Evolutionary conservation across 192 early-diverging fungal genomes (phyloP).

Genomic region (Backusella liffmaniae): DNA sequence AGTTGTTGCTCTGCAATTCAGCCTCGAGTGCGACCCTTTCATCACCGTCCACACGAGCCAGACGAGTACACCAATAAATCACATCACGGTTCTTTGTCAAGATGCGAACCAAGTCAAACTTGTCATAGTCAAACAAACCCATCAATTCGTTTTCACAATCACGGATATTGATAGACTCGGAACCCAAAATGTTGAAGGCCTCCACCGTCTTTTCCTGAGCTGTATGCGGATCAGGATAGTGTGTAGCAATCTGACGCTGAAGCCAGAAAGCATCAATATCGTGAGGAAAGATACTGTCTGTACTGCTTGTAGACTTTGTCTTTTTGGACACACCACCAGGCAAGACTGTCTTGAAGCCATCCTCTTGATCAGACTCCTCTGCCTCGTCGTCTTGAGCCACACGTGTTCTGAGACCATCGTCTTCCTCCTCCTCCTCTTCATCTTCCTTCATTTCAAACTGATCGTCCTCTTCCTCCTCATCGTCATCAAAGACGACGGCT

Average conservation of each 20-base stretch:
- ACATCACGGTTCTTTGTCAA: slow-evolving; percentile 85
- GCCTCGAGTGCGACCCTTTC: slow-evolving; percentile 54
- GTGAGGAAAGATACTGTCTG: slow-evolving; percentile 59
- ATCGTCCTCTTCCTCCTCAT: slow-evolving; percentile 76
- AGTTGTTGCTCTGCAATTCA: slow-evolving; percentile 70
- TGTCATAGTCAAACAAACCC: slow-evolving; percentile 93
- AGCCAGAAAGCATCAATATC: slow-evolving; percentile 98
- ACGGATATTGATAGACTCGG: slow-evolving; percentile 60
- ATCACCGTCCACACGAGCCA: slow-evolving; percentile 71
- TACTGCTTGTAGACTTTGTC: slow-evolving; percentile 18
- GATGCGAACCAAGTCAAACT: slow-evolving; percentile 93
- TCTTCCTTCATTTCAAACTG: slow-evolving; percentile 57
- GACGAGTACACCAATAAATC: slow-evolving; percentile 88
- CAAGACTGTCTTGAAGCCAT: slow-evolving; percentile 50
- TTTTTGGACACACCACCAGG: slow-evolving; percentile 32
- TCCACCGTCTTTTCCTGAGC: slow-evolving; percentile 87
- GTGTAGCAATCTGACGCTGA: slow-evolving; percentile 80
- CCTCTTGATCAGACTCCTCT: slow-evolving; percentile 57
- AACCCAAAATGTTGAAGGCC: slow-evolving; percentile 72
- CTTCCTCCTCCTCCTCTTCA: slow-evolving; percentile 56
- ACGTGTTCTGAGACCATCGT: slow-evolving; percentile 39
- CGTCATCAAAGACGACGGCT: slow-evolving; percentile 95
- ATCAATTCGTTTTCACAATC: slow-evolving; percentile 97
- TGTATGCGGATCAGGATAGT: slow-evolving; percentile 80
- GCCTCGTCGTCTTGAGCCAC: slow-evolving; percentile 45